Evolutionary conservation across 345 rosid genomes (phyloP).

Genomic region (Eucalyptus viminalis): DNA sequence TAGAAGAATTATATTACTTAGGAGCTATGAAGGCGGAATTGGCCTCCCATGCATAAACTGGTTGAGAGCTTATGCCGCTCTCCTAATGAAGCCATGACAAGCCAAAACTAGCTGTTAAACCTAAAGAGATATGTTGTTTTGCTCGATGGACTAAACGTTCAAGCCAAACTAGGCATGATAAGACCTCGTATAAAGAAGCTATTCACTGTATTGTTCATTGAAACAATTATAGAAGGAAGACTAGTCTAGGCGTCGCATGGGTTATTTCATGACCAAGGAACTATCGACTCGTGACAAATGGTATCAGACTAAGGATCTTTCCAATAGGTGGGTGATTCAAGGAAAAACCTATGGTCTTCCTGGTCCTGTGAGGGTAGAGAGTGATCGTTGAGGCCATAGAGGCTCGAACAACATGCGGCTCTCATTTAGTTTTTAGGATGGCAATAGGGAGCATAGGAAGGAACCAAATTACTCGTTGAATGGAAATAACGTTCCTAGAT

Average conservation of each 20-base stretch:
- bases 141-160: accelerated
- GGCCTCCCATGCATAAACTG: accelerated
- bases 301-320: too few species aligned
- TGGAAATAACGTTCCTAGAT: accelerated
- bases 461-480: accelerated
- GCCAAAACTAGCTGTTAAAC: too few species aligned
- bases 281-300: too few species aligned
- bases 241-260: accelerated
- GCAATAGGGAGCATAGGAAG: too few species aligned
- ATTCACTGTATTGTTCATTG: accelerated
- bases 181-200: accelerated
- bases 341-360: too few species aligned
- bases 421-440: too few species aligned
- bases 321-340: too few species aligned
- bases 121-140: accelerated
- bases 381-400: accelerated
- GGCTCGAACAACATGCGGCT: accelerated
- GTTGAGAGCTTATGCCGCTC: accelerated
- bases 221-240: accelerated
- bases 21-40: accelerated
- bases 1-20: too few species aligned
- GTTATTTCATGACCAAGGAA: accelerated
- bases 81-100: accelerated
- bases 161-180: accelerated
- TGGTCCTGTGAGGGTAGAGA: accelerated